Evolutionary conservation across 495 filamentous ascomycete genomes (phyloP).

Genomic region (Lentithecium fluviatile): DNA sequence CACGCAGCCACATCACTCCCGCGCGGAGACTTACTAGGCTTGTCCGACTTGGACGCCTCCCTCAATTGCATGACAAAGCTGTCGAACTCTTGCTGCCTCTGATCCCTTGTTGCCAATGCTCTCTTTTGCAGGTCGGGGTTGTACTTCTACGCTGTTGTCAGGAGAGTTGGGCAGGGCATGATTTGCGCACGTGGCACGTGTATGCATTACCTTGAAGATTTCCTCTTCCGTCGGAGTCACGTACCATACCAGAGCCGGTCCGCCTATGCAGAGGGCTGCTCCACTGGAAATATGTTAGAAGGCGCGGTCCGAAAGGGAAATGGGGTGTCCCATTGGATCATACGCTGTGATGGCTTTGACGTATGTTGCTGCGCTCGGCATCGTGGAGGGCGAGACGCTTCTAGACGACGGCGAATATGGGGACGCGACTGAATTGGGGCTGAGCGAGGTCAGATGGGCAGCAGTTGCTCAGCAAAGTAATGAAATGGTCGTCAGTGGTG

Average conservation of each 20-base stretch:
- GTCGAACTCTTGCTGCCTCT: conserved; percentile 79
- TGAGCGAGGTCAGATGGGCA: neutral
- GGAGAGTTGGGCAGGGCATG: conserved; percentile 2
- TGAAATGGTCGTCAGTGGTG: neutral
- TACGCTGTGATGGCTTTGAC: conserved; percentile 29
- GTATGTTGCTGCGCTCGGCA: conserved; percentile 20
- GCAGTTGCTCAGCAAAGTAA: neutral
- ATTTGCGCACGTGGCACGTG: conserved; percentile 1
- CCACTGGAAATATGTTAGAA: conserved; percentile 53
- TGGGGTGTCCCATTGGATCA: neutral
- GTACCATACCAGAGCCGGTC: conserved; percentile 77
- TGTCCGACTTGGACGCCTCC: conserved; percentile 85
- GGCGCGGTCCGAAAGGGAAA: conserved; percentile 8
- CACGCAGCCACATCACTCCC: conserved; percentile 14
- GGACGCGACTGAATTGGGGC: neutral
- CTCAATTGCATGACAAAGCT: conserved; percentile 80
- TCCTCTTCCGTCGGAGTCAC: conserved; percentile 87
- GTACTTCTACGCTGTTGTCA: conserved; percentile 60
- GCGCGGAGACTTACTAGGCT: conserved; percentile 59
- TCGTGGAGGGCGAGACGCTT: neutral
- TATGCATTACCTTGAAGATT: conserved; percentile 61
- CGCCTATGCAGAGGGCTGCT: conserved; percentile 68
- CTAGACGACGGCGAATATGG: neutral
- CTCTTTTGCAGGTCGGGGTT: conserved; percentile 89
- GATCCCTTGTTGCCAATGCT: conserved; percentile 69